These are phyloP conservation scores for Fusarium oxysporum DNA, from an alignment of 2,329 filamentous ascomycete species.

Conservation along the genomic window DNA sequence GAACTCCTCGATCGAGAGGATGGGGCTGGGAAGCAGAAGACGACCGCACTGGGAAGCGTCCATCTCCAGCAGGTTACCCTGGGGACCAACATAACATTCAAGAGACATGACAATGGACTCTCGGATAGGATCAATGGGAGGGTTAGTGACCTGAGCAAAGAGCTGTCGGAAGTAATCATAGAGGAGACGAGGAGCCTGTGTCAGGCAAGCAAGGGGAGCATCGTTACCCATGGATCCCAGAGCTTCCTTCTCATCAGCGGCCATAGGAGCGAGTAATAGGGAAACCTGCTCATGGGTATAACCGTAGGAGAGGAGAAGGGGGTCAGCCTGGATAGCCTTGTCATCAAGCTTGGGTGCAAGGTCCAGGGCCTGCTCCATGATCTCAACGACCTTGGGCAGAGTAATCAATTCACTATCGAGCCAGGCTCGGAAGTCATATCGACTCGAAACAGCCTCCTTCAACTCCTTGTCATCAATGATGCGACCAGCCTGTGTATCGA, in stretches of 20 bases:
- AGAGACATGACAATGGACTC: conserved; percentile 99
- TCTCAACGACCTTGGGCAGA: conserved; percentile 78
- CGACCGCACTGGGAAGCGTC: conserved; percentile 88
- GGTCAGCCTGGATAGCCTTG: conserved; percentile 82
- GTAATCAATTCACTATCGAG: conserved; percentile 86
- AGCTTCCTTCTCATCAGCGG: conserved; percentile 95
- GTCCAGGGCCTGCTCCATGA: conserved; percentile 69
- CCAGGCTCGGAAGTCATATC: conserved; percentile 90
- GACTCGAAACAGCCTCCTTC: conserved; percentile 87
- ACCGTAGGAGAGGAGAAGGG: conserved; percentile 85
- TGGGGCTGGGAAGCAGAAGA: conserved; percentile 86
- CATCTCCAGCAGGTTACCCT: conserved; percentile 96
- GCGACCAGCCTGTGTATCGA: conserved; percentile 88
- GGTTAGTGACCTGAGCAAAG: conserved; percentile 97
- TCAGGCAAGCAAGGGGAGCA: conserved; percentile 89
- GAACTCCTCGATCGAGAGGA: conserved; percentile 90
- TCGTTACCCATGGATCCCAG: conserved; percentile 99
- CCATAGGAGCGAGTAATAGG: conserved; percentile 92
- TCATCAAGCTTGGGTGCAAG: conserved; percentile 76
- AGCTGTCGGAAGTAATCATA: conserved; percentile 98
- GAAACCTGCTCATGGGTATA: conserved; percentile 97
- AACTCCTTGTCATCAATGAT: conserved; percentile 95
- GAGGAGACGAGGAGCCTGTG: conserved; percentile 87
- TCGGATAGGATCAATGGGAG: conserved; percentile 95
- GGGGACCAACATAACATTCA: conserved; percentile 94